A percentile compares a stretch with the other conserved stretches of the same genome.
Evolutionary conservation across 768 basidiomycete species (phyloP).

Genomic region (Trametes sanguinea): DNA sequence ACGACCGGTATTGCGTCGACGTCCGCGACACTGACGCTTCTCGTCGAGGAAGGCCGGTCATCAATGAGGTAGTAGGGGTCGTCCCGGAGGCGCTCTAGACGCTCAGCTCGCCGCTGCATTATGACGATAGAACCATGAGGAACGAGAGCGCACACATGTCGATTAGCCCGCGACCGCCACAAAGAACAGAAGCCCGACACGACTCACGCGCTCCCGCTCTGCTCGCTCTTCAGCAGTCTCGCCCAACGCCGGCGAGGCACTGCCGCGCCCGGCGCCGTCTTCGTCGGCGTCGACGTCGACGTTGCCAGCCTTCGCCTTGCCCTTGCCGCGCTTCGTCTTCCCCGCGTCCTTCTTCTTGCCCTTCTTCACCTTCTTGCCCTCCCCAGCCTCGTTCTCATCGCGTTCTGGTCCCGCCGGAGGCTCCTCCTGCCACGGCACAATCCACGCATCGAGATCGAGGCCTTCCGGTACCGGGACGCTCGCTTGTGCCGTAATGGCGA

Average conservation of each 20-base stretch:
- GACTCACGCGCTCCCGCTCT: slow-evolving; percentile 63
- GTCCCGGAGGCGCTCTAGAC: slow-evolving; percentile 73
- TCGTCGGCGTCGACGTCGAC: slow-evolving; percentile 41
- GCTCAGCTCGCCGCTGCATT: slow-evolving; percentile 69
- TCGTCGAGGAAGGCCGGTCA: slow-evolving; percentile 44
- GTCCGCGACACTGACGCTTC: slow-evolving; percentile 47
- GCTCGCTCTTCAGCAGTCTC: slow-evolving; percentile 62
- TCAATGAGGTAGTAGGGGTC: slow-evolving; percentile 93
- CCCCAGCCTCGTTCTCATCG: slow-evolving; percentile 28
- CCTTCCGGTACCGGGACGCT: slow-evolving; percentile 82
- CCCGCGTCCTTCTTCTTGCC: slow-evolving; percentile 38
- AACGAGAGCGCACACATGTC: background rate
- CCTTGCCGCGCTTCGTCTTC: slow-evolving; percentile 38
- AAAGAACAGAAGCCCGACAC: background rate
- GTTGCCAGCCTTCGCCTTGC: slow-evolving; percentile 48
- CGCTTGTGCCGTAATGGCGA: slow-evolving; percentile 77
- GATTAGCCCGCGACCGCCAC: background rate
- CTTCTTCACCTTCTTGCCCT: slow-evolving; percentile 45
- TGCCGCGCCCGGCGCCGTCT: slow-evolving; percentile 26
- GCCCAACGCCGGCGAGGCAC: slow-evolving; percentile 40
- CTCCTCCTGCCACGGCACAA: slow-evolving; percentile 60
- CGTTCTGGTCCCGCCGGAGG: slow-evolving; percentile 33
- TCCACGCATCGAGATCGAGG: slow-evolving; percentile 83
- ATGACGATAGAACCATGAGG: background rate
- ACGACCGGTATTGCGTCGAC: slow-evolving; percentile 94